Conservation (phyloP, 2,329 filamentous ascomycete species). For the Pseudocercospora pini-densiflorae region DNA sequence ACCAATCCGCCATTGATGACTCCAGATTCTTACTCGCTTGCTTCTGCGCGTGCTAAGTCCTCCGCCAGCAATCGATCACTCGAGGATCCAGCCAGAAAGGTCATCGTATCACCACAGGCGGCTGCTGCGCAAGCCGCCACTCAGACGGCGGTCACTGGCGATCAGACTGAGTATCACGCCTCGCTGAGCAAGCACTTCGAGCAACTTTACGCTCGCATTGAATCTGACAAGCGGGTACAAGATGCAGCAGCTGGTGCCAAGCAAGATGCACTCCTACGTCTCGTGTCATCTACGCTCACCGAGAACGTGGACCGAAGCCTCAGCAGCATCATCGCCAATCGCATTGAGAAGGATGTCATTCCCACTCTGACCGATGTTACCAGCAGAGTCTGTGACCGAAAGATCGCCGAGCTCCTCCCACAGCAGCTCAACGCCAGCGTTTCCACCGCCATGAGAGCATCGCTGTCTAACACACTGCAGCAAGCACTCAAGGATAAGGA, state of each 20-base stretch:
- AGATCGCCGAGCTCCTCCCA: slow-evolving; percentile 70
- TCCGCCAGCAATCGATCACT: slow-evolving; percentile 17
- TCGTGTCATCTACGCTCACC: slow-evolving; percentile 70
- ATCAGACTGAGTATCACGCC: slow-evolving; percentile 21
- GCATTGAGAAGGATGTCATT: slow-evolving; percentile 75
- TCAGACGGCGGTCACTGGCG: slow-evolving; percentile 11
- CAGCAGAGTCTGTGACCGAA: slow-evolving; percentile 69
- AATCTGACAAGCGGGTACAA: slow-evolving; percentile 69
- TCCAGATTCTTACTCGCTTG: slow-evolving; percentile 48
- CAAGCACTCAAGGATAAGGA: slow-evolving; percentile 75
- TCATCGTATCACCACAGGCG: slow-evolving; percentile 21
- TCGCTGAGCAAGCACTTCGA: slow-evolving; percentile 55
- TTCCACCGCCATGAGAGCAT: slow-evolving; percentile 72
- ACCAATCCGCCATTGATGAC: slow-evolving; percentile 40
- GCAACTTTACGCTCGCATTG: slow-evolving; percentile 63
- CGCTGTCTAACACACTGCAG: slow-evolving; percentile 69
- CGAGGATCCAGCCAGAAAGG: slow-evolving; percentile 28
- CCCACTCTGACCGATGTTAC: slow-evolving; percentile 74
- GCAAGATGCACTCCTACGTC: slow-evolving; percentile 69
- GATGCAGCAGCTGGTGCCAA: slow-evolving; percentile 67
- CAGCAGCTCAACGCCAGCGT: slow-evolving; percentile 68
- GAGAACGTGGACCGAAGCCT: slow-evolving; percentile 78
- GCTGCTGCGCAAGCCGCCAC: slow-evolving; percentile 20
- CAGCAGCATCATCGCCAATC: slow-evolving; percentile 73
- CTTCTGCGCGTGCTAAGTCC: slow-evolving; percentile 26